These are phyloP conservation scores for Diaporthe amygdali DNA, from an alignment of 2,329 filamentous ascomycete genomes.

Conservation along the genomic window DNA sequence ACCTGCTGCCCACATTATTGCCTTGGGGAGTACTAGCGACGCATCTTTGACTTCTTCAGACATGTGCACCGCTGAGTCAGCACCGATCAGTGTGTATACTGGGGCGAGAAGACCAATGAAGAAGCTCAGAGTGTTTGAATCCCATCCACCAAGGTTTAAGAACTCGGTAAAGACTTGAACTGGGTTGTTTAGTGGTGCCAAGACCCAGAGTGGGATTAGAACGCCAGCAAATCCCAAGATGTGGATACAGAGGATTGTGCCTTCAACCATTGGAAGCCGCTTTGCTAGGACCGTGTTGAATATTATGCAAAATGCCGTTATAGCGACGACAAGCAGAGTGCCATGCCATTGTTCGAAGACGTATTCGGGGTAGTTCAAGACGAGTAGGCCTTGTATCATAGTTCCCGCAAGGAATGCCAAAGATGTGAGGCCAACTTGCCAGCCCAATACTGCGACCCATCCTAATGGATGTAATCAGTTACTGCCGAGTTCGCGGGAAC, in stretches of 20 bases:
- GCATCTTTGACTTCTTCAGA: conserved; percentile 46
- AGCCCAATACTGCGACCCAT: conserved; percentile 56
- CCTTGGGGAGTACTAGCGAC: conserved; percentile 38
- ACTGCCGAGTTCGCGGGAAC: neutral
- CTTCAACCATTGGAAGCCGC: conserved; percentile 55
- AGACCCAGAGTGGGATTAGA: conserved; percentile 33
- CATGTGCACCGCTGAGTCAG: conserved; percentile 42
- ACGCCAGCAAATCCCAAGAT: conserved; percentile 33
- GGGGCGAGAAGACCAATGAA: conserved; percentile 50
- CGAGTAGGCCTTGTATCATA: conserved; percentile 51
- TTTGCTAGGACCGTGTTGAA: conserved; percentile 55
- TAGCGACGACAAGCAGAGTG: conserved; percentile 53
- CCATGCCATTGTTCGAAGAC: conserved; percentile 50
- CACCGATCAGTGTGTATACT: conserved; percentile 42
- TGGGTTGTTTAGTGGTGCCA: conserved; percentile 30
- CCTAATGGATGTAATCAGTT: conserved; percentile 31
- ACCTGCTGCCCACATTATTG: conserved; percentile 40
- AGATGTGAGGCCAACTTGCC: conserved; percentile 45
- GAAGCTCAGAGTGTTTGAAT: conserved; percentile 48
- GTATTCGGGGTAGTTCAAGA: conserved; percentile 46
- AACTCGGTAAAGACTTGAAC: conserved; percentile 49
- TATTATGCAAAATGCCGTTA: conserved; percentile 50
- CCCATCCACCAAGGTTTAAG: conserved; percentile 54
- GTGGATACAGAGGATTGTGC: conserved; percentile 54
- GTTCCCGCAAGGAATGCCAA: conserved; percentile 49